These are phyloP conservation scores for Poa annua DNA, from an alignment of 176 grass and related monocot species.

Conservation along the genomic window DNA sequence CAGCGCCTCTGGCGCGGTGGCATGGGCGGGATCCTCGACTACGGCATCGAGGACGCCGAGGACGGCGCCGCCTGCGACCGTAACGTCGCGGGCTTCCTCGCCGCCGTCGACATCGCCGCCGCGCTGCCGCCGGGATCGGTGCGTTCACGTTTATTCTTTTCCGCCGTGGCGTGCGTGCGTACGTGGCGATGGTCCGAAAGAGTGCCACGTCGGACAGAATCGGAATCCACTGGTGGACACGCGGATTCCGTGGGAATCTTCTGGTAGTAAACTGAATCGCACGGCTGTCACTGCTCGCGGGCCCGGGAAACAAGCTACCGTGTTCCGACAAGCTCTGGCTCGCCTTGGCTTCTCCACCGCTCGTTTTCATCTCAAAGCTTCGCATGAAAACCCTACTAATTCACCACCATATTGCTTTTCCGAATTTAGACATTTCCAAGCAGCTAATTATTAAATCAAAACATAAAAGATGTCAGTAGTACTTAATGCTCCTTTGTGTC, in stretches of 20 bases:
- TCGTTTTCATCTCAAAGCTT: slow-evolving; percentile 26
- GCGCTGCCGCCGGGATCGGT: slow-evolving; percentile 65
- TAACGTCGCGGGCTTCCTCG: slow-evolving; percentile 64
- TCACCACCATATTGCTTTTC: neutral
- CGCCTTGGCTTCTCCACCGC: slow-evolving; percentile 19
- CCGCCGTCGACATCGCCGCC: slow-evolving; percentile 65
- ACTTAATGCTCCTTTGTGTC: neutral
- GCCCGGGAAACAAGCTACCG: slow-evolving; percentile 26
- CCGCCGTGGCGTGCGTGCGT: neutral
- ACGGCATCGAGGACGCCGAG: slow-evolving; percentile 87
- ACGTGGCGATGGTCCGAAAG: neutral
- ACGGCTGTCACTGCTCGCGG: slow-evolving; percentile 50
- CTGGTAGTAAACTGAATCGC: slow-evolving; percentile 40
- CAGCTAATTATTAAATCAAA: neutral
- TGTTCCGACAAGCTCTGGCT: slow-evolving; percentile 27
- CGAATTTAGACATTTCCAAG: slow-evolving; percentile 23
- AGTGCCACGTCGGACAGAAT: slow-evolving; percentile 46
- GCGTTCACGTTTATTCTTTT: slow-evolving; percentile 31
- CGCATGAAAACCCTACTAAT: slow-evolving; percentile 26
- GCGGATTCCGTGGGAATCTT: slow-evolving; percentile 68
- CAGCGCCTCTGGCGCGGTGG: slow-evolving; percentile 55
- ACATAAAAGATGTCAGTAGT: too few relatives aligned
- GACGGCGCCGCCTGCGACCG: slow-evolving; percentile 65
- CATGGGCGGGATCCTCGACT: slow-evolving; percentile 82
- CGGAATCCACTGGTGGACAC: slow-evolving; percentile 52